phyloP scores from a whole-genome alignment of 2,329 filamentous ascomycete species.

The Hypomyces rosellus region DNA sequence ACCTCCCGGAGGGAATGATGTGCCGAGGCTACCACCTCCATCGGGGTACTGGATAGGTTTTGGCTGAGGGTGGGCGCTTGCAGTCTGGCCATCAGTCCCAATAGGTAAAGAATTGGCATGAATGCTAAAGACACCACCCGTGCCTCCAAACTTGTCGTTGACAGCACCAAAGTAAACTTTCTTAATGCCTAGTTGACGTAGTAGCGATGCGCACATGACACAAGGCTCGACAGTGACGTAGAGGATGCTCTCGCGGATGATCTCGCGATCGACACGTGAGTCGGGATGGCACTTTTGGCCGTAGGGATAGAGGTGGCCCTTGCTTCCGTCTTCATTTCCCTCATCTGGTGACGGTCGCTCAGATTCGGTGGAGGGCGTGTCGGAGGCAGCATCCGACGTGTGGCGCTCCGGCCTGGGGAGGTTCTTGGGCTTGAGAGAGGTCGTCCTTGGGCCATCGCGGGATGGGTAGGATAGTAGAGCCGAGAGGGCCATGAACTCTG shows the following conservation, averaged over 20 bases:
- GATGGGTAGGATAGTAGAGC: constrained; percentile 43
- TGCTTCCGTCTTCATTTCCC: constrained; percentile 47
- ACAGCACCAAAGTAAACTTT: constrained; percentile 91
- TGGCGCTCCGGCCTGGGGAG: constrained; percentile 9
- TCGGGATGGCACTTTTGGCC: constrained; percentile 52
- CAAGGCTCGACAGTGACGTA: constrained; percentile 98
- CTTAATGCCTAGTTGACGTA: constrained; percentile 81
- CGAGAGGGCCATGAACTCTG: constrained; percentile 83
- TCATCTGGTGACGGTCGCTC: constrained; percentile 27
- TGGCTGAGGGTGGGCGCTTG: constrained; percentile 34
- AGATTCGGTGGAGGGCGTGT: constrained; percentile 17
- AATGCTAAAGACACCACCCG: constrained; percentile 84
- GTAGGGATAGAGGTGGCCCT: constrained; percentile 54
- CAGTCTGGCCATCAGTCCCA: constrained; percentile 29
- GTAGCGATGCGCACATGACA: constrained; percentile 94
- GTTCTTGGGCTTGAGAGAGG: constrained; percentile 29
- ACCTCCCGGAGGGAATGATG: constrained; percentile 31
- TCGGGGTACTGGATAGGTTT: constrained; percentile 31
- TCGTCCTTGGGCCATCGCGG: constrained; percentile 23
- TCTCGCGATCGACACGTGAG: constrained; percentile 55
- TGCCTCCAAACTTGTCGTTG: constrained; percentile 96
- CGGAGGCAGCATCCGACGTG: constrained; percentile 17
- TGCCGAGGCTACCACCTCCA: constrained; percentile 30
- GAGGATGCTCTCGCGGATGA: constrained; percentile 66
- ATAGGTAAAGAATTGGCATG: constrained; percentile 56